phyloP scores from a whole-genome alignment of 257 asterid species.

The Rauvolfia tetraphylla region DNA sequence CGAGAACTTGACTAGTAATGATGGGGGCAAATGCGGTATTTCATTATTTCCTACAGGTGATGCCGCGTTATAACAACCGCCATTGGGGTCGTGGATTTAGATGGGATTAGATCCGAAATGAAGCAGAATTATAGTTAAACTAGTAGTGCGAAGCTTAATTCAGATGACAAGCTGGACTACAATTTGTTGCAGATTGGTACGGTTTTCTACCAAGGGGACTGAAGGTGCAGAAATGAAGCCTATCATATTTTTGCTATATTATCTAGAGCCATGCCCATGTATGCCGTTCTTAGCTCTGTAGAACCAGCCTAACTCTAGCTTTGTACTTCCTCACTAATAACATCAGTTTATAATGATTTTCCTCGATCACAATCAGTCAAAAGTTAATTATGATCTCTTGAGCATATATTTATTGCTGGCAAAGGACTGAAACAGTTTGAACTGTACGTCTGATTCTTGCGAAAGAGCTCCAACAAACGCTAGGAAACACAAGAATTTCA shows the following conservation, averaged over 20 bases:
- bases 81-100: neutral
- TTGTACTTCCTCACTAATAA: neutral
- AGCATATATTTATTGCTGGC: neutral
- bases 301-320: neutral
- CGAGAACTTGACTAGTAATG: conserved; percentile 4
- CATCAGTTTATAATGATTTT: neutral
- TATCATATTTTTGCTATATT: neutral
- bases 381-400: neutral
- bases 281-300: neutral
- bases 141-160: too few species aligned
- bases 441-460: neutral
- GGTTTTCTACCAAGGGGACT: neutral
- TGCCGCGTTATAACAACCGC: neutral
- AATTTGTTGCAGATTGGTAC: neutral
- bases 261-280: neutral
- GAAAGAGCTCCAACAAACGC: neutral
- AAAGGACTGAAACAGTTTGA: too few species aligned
- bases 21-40: too few species aligned
- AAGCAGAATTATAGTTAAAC: too few species aligned
- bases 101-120: neutral
- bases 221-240: neutral
- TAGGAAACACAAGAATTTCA: neutral
- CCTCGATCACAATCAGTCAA: neutral
- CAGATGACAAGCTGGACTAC: too few species aligned
- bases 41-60: neutral